Base-by-base conservation (phyloP, 78 protist genomes). In the Dictyostelium discoideum region DNA sequence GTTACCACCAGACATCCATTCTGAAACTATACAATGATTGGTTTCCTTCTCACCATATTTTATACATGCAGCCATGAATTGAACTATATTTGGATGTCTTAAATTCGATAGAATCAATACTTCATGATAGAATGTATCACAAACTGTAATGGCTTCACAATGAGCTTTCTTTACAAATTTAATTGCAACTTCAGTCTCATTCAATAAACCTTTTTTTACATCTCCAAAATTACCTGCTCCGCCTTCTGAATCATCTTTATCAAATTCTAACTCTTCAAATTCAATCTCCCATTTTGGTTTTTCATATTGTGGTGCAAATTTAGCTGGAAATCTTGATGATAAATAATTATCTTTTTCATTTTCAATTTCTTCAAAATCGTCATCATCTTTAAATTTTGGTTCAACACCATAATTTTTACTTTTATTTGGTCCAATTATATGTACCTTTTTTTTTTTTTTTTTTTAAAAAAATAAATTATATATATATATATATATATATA, bases 221-320 rank as follows among this genome's bases (percentile, higher is more conserved):
- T 92, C 92, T 6, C 96, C 96, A 80, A 93, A 93, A n/a, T 84
- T 85, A 63, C 96, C 96, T 40, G 46, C 86, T 2, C 92, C 96
- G 39, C 77, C 86, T 9, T 74, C 37, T 37, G 77, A 69, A 11
- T 69, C 77, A 69, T 69, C 37, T 32, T 32, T 29, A 26, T 69
- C 77, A 29, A 69, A 69, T 26, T 26, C 77, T 10, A 69, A 69
- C 11, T 69, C 77, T 26, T 69, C 77, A 11, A 69, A 69, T 26
- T 69, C 77, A 11, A 69, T 69, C 18, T 69, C 77, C 77, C 77
- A 69, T 26, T 29, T 69, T 69, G 77, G 77, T 69, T 29, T 69
- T 69, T 69, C 77, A 26, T 69, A 69, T 69, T 29, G 32, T 69
- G 77, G 42, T 11, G 32, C 77, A 69, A 69, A 69, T 69, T 69